phyloP scores from a whole-genome alignment of 2,329 filamentous ascomycete species.

The Pyrenophora seminiperda region DNA sequence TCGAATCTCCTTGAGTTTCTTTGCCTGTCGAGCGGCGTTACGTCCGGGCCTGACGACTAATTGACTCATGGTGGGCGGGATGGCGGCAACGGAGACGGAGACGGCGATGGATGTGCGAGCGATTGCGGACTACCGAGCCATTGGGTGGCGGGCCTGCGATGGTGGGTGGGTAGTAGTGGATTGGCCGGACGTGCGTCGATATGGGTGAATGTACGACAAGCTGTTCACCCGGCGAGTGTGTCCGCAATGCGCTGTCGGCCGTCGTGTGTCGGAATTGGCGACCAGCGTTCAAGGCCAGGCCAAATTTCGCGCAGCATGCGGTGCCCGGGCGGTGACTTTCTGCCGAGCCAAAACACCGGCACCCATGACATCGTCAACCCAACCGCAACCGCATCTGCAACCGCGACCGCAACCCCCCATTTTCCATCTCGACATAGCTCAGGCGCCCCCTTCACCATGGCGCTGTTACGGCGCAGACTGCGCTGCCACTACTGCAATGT shows the following conservation, averaged over 20 bases:
- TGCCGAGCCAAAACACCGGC: constrained; percentile 14
- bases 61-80: constrained; percentile 52
- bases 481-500: constrained; percentile 45
- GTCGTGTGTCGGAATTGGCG: constrained; percentile 8
- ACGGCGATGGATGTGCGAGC: constrained; percentile 13
- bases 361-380: constrained; percentile 15
- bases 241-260: constrained; percentile 3
- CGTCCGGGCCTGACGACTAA: constrained; percentile 29
- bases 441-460: constrained; percentile 28
- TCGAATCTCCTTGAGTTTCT: constrained; percentile 45
- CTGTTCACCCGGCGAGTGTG: neutral
- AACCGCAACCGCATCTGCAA: no score
- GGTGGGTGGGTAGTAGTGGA: neutral
- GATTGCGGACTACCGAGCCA: constrained; percentile 37
- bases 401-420: no score
- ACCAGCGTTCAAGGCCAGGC: constrained; percentile 9
- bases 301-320: constrained; percentile 21
- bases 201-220: neutral
- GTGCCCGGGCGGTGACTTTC: constrained; percentile 28
- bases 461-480: constrained; percentile 42
- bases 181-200: neutral
- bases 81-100: constrained; percentile 53
- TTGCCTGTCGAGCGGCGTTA: constrained; percentile 36
- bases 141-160: constrained; percentile 16
- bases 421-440: constrained; percentile 2